phyloP scores from a whole-genome alignment of 2,329 filamentous ascomycete genomes.

The Talaromyces sp. region DNA sequence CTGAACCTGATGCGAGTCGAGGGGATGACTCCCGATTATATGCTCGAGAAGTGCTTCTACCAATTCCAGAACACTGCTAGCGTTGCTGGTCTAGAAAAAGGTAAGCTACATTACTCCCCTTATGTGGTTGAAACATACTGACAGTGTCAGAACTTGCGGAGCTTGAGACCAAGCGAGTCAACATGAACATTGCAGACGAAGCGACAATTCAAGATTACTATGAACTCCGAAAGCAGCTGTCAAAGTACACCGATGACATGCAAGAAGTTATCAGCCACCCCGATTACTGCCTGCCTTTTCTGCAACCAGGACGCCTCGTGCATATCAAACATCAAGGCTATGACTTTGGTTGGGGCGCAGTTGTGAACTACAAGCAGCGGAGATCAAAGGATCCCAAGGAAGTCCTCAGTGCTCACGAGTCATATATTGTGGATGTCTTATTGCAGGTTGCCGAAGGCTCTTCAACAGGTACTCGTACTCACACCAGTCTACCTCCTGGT shows the following conservation, averaged over 20 bases:
- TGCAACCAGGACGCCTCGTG: conserved; percentile 83
- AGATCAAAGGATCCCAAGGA: conserved; percentile 63
- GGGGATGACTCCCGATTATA: conserved; percentile 96
- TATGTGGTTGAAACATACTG: conserved; percentile 19
- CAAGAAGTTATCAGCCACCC: conserved; percentile 87
- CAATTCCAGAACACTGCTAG: conserved; percentile 96
- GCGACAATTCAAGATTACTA: conserved; percentile 90
- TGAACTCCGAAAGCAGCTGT: conserved; percentile 76
- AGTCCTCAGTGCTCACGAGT: conserved; percentile 67
- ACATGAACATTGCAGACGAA: conserved; percentile 77
- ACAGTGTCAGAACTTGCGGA: conserved; percentile 59
- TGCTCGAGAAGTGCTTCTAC: conserved; percentile 97
- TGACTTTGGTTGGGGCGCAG: conserved; percentile 93
- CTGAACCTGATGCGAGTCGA: conserved; percentile 95
- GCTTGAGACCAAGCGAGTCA: conserved; percentile 68
- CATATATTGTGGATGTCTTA: conserved; percentile 76
- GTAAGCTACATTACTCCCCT: conserved; percentile 26
- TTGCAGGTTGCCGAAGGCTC: conserved; percentile 56
- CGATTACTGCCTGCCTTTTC: conserved; percentile 74
- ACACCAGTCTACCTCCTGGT: conserved; percentile 59
- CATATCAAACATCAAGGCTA: conserved; percentile 72
- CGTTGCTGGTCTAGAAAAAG: conserved; percentile 74
- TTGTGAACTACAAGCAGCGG: conserved; percentile 67
- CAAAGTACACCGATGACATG: conserved; percentile 82
- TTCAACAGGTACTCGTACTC: conserved; percentile 52